Base-by-base conservation (phyloP, 768 basidiomycete genomes). In the Calocybe cyanea region DNA sequence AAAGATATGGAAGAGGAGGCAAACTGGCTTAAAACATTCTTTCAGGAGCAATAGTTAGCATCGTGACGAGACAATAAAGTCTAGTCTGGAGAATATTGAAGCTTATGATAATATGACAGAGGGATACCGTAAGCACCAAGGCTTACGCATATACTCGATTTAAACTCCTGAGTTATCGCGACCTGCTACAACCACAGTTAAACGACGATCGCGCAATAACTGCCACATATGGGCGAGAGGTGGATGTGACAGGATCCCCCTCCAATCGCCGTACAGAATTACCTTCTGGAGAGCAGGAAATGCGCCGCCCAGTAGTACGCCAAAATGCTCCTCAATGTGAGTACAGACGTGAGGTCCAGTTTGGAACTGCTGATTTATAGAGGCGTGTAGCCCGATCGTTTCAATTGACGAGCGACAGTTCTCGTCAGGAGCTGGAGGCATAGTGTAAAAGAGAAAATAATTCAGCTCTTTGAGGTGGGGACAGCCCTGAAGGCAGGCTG, bases 1-100 rank as follows among this genome's bases (percentile, higher is more conserved):
- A 72, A 80, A 45, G 91, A 93, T 47, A 93, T 93, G 92, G 78
- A 82, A 62, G 69, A 70, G 45, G 91, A 94, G 63, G 89, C 90
- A 0, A 57, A 48, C 15, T 87, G 86, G 85, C 62, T 93, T 25
- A 70, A 63, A 45, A 59, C 59, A 2, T 78, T 90, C 51, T 85
- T 87, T 51, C 50, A 58, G n/a, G 50, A 55, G 2, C 43, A 50
- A 42, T 42, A 28, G 11, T 28, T 28, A 28, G n/a, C n/a, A n/a
- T n/a, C n/a, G n/a, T n/a, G n/a, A n/a, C n/a, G n/a, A n/a, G n/a
- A n/a, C n/a, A n/a, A n/a, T n/a, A n/a, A n/a, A n/a, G n/a, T n/a
- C n/a, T n/a, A n/a, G n/a, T n/a, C n/a, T n/a, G n/a, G n/a, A n/a
- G n/a, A n/a, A n/a, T n/a, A n/a, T n/a, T n/a, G n/a, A n/a, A n/a